Evolutionary conservation across 495 filamentous ascomycete species (phyloP).

Genomic region (Penicillium tannophilum): DNA sequence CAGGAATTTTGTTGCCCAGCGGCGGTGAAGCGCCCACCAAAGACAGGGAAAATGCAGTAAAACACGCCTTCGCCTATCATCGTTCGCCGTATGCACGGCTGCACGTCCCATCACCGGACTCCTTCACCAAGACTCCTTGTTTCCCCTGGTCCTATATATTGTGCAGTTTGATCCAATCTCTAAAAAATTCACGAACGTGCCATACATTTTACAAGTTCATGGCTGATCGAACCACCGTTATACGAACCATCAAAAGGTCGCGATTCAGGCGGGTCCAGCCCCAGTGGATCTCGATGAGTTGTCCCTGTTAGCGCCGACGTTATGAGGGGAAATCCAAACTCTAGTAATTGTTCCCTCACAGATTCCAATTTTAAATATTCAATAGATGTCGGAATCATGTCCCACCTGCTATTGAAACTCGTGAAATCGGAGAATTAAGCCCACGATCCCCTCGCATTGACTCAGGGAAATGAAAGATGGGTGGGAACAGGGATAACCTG

Average conservation of each 20-base stretch:
- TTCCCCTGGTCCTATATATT: too few relatives aligned
- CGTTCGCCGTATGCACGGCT: background rate
- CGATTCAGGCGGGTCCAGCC: slow-evolving; percentile 6
- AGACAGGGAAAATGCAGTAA: background rate
- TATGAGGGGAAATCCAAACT: background rate
- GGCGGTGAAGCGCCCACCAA: slow-evolving; percentile 29
- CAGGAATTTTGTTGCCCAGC: slow-evolving; percentile 42
- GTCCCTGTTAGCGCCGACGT: slow-evolving; percentile 8
- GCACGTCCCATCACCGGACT: background rate
- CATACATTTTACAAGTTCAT: too few relatives aligned
- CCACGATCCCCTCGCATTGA: slow-evolving; percentile 31
- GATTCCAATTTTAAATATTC: background rate
- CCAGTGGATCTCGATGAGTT: slow-evolving; percentile 18
- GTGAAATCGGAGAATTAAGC: slow-evolving; percentile 27
- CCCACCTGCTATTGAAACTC: slow-evolving; percentile 16
- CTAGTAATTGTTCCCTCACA: background rate
- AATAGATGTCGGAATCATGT: background rate
- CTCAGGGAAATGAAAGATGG: slow-evolving; percentile 22
- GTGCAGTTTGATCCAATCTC: too few relatives aligned
- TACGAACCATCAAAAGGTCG: background rate
- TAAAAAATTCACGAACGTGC: too few relatives aligned
- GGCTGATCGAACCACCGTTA: too few relatives aligned
- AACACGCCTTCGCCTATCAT: slow-evolving; percentile 18
- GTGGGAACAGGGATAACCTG: slow-evolving; percentile 15
- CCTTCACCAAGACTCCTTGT: background rate